These are phyloP conservation scores for Alternaria novae-zelandiae DNA, from an alignment of 2,329 filamentous ascomycete genomes.

Conservation along the genomic window DNA sequence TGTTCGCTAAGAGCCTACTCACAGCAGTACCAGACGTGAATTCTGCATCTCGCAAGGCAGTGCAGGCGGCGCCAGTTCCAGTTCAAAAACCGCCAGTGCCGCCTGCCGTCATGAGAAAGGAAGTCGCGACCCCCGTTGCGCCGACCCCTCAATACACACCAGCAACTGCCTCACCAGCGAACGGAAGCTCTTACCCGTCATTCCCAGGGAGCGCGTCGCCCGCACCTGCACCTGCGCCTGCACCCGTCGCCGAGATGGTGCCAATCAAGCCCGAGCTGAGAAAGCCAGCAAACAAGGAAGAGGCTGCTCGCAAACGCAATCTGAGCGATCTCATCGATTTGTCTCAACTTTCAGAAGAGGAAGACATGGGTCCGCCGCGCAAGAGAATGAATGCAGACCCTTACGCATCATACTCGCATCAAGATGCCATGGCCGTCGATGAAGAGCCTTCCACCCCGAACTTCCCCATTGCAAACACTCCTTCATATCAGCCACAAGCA, in stretches of 20 bases:
- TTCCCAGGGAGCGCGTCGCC: constrained; percentile 19
- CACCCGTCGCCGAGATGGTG: constrained; percentile 42
- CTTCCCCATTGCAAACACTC: constrained; percentile 27
- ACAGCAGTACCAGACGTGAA: constrained; percentile 53
- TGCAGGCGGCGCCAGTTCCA: constrained; percentile 13
- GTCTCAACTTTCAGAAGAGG: constrained; percentile 55
- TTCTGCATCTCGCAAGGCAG: constrained; percentile 29
- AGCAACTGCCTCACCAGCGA: constrained; percentile 21
- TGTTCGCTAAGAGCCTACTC: constrained; percentile 60
- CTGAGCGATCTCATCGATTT: constrained; percentile 63
- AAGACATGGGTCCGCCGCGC: constrained; percentile 46
- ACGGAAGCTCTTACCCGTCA: constrained; percentile 18
- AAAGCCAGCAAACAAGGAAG: constrained; percentile 57
- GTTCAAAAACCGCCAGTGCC: constrained; percentile 22
- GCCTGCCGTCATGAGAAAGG: constrained; percentile 30
- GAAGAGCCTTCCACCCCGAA: constrained; percentile 23
- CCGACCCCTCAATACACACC: constrained; percentile 22
- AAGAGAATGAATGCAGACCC: constrained; percentile 35
- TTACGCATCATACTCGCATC: constrained; percentile 10
- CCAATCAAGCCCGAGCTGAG: constrained; percentile 35
- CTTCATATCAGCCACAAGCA: constrained; percentile 16
- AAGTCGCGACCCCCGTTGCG: constrained; percentile 22
- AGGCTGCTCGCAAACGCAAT: constrained; percentile 61
- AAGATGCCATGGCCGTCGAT: constrained; percentile 22
- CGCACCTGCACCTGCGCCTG: constrained; percentile 27